Evolutionary conservation across 148 eudicot genomes (phyloP).

Genomic region (Vaccinium myrtillus): DNA sequence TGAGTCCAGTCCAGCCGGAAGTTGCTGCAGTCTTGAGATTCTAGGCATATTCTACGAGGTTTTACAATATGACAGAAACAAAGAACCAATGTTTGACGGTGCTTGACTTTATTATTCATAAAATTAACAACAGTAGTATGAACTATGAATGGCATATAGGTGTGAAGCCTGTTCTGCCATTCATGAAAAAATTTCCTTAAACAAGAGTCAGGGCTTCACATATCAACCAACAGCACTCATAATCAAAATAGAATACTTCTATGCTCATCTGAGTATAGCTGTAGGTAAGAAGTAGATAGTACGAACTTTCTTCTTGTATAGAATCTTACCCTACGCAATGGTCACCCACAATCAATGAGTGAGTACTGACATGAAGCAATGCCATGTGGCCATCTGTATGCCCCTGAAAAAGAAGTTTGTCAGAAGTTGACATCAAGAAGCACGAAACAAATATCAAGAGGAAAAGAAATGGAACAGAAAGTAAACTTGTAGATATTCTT

Average conservation of each 20-base stretch:
- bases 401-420: slow-evolving; percentile 50
- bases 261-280: slow-evolving; percentile 1
- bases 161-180: background rate
- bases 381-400: slow-evolving; percentile 97
- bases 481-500: background rate
- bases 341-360: slow-evolving; percentile 90
- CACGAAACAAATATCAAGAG: background rate
- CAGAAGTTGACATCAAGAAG: slow-evolving; percentile 7
- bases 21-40: too few relatives aligned
- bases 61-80: background rate
- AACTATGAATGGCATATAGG: background rate
- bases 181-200: slow-evolving; percentile 1
- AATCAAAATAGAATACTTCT: background rate
- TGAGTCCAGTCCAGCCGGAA: too few relatives aligned
- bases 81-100: background rate
- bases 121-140: background rate
- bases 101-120: slow-evolving; percentile 1
- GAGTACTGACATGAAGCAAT: slow-evolving; percentile 69
- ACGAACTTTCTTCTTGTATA: slow-evolving; percentile 5
- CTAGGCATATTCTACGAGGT: too few relatives aligned
- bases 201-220: slow-evolving; percentile 10
- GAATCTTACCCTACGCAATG: slow-evolving; percentile 89
- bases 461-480: slow-evolving; percentile 3
- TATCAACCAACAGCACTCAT: slow-evolving; percentile 12
- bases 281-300: background rate